Evolutionary conservation across 73 alveolate genomes (phyloP), one percentile per base, ranked within the genome.

Genomic region (Symbiodinium pilosum): DNA sequence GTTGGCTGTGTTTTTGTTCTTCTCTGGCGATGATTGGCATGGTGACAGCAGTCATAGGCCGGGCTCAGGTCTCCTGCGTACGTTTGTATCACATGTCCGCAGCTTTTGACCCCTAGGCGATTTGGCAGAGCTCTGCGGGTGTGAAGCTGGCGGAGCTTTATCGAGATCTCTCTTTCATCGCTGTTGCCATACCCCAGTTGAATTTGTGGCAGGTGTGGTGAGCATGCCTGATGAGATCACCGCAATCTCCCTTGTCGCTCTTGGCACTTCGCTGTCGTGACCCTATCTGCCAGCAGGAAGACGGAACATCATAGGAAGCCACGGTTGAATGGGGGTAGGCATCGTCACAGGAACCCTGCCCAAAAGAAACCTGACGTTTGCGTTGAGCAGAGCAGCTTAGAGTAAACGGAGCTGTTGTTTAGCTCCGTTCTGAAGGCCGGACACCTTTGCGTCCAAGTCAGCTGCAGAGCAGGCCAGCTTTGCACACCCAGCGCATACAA

Each of bases 251-350:
- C 42, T 94, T 86, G 99, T 99, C 43, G 99, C 99, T 4, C 87
- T 99, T 52, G 99, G 99, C 69, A 87, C 99, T n/a, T 93, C 99
- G 26, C 94, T 99, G 94, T 99, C 71, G 18, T 14, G 56, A 14
- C 56, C 95, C 42, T 18, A 64, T 20, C 30, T 64, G 14, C 59
- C n/a, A n/a, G n/a, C n/a, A n/a, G n/a, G n/a, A n/a, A n/a, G n/a
- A n/a, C n/a, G n/a, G n/a, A n/a, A n/a, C n/a, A n/a, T n/a, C n/a
- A n/a, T n/a, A n/a, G n/a, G n/a, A n/a, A n/a, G n/a, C n/a, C n/a
- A n/a, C n/a, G n/a, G n/a, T n/a, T n/a, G n/a, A n/a, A n/a, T 52
- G 9, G 69, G 69, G 69, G 69, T 52, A 12, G 69, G 28, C 69
- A 9, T 52, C 9, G 9, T 52, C 20, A 12, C 20, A 20, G 69